phyloP scores from a whole-genome alignment of 108 stramenopile species.

The Fistulifera solaris region DNA sequence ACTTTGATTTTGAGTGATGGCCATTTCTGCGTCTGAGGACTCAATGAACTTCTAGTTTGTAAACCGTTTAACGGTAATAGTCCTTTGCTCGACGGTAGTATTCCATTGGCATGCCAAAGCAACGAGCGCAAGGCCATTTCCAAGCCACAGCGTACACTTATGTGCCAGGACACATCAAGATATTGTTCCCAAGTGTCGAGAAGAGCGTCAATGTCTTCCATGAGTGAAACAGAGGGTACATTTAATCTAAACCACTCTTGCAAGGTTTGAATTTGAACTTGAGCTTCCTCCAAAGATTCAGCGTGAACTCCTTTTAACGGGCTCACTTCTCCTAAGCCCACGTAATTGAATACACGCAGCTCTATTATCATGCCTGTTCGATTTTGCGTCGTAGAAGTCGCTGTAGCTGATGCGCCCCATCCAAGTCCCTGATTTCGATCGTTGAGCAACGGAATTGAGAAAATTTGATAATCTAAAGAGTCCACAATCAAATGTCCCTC shows the following conservation, averaged over 20 bases:
- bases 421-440: constrained; percentile 49
- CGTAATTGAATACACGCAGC: constrained; percentile 36
- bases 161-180: constrained; percentile 18
- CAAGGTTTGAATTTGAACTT: constrained; percentile 36
- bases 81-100: not conserved
- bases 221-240: constrained; percentile 20
- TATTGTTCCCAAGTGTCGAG: constrained; percentile 27
- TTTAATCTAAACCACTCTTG: constrained; percentile 8
- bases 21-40: constrained; percentile 14
- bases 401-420: constrained; percentile 52
- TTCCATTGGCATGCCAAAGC: not conserved
- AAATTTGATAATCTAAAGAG: too few relatives aligned
- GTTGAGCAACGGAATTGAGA: too few relatives aligned
- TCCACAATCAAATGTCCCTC: not conserved
- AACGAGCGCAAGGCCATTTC: constrained; percentile 71
- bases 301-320: constrained; percentile 62
- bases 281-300: constrained; percentile 53
- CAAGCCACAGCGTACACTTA: constrained; percentile 51
- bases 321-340: constrained; percentile 77
- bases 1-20: constrained; percentile 72
- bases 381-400: constrained; percentile 13
- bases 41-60: not conserved
- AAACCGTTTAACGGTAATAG: not conserved
- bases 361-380: constrained; percentile 64
- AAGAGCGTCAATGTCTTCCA: constrained; percentile 44